These are phyloP conservation scores for Fraxinus latifolia DNA, from an alignment of 305 asterid species.

Conservation along the genomic window DNA sequence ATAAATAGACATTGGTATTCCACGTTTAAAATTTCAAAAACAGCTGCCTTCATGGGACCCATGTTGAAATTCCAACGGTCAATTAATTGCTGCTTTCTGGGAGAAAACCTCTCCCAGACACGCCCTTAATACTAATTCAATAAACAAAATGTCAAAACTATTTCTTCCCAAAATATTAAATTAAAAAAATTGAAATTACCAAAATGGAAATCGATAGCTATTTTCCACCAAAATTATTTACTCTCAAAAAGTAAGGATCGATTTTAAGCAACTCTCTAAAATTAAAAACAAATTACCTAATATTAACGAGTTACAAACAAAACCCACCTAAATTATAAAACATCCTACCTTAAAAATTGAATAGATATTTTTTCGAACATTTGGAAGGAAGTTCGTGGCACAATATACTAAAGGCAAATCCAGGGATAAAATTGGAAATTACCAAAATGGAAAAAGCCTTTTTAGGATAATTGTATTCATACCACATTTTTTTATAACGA, in stretches of 20 bases:
- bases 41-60: too few species aligned
- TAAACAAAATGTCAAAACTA: neutral
- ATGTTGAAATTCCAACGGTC: too few species aligned
- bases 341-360: neutral
- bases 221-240: slow-evolving; percentile 15
- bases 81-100: too few species aligned
- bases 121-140: too few species aligned
- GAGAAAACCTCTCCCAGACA: too few species aligned
- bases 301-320: neutral
- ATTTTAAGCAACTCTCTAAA: slow-evolving; percentile 1
- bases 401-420: neutral
- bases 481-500: too few species aligned
- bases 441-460: neutral
- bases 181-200: neutral
- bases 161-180: neutral
- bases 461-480: too few species aligned
- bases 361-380: neutral
- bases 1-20: too few species aligned
- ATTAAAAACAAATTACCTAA: neutral
- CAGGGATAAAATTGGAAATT: slow-evolving; percentile 15
- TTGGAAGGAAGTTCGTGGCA: neutral
- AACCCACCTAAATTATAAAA: neutral
- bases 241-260: slow-evolving; percentile 16
- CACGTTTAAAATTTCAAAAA: too few species aligned
- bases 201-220: slow-evolving; percentile 12